Percentiles rank a stretch among this genome's conserved stretches.
Conservation (phyloP, 2,329 filamentous ascomycete genomes). For the Phialocephala subalpina region DNA sequence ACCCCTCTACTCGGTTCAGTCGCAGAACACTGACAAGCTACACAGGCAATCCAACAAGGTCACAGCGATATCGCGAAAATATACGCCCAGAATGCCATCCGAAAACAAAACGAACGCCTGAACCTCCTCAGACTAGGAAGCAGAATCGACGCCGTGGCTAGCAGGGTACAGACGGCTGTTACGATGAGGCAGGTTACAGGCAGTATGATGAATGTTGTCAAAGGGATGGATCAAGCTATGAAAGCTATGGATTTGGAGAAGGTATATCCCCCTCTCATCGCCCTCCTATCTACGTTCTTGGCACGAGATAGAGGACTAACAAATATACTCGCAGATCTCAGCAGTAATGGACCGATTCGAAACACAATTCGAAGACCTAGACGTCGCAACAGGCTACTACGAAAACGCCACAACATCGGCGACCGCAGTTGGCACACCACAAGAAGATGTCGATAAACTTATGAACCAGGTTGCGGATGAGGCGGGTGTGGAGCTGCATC, state of each 20-base stretch:
- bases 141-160: conserved; percentile 66
- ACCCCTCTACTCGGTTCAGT: conserved; percentile 4
- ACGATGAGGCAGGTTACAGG: conserved; percentile 68
- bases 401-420: conserved; percentile 85
- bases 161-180: conserved; percentile 67
- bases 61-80: conserved; percentile 69
- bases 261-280: conserved; percentile 46
- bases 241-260: conserved; percentile 70
- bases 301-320: conserved; percentile 10
- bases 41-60: conserved; percentile 64
- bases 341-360: conserved; percentile 73
- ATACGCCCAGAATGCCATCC: conserved; percentile 69
- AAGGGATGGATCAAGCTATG: conserved; percentile 68
- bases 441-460: conserved; percentile 87
- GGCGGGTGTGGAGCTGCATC: conserved; percentile 81
- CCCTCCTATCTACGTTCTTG: background rate
- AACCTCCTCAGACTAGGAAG: conserved; percentile 64
- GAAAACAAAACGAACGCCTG: conserved; percentile 68
- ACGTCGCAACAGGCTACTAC: conserved; percentile 63
- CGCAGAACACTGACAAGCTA: background rate
- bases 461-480: conserved; percentile 89
- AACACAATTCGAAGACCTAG: conserved; percentile 59
- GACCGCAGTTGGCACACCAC: conserved; percentile 76
- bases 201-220: conserved; percentile 68
- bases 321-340: conserved; percentile 56